Conservation (phyloP, 169 alveolate species). For the Cryptosporidium xiaoi region DNA sequence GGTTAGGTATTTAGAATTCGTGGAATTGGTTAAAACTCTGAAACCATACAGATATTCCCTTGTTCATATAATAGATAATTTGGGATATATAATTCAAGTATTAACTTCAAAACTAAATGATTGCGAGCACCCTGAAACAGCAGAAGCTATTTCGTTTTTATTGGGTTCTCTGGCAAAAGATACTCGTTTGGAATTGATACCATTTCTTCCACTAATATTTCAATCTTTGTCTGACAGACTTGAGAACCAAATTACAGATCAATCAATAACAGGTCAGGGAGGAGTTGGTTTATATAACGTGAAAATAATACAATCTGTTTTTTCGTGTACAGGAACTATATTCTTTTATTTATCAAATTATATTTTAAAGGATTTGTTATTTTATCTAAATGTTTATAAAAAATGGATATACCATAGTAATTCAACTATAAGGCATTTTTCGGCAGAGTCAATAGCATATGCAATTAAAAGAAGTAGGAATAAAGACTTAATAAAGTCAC, state of each 20-base stretch:
- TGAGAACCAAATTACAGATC: constrained; percentile 25
- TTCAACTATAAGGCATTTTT: constrained; percentile 9
- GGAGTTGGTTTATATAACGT: constrained; percentile 45
- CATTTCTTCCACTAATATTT: constrained; percentile 36
- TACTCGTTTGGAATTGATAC: constrained; percentile 52
- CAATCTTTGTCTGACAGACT: constrained; percentile 19
- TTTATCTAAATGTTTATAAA: constrained; percentile 12
- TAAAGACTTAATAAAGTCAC: constrained; percentile 7
- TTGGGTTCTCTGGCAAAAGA: constrained; percentile 50
- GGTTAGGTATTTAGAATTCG: constrained; percentile 47
- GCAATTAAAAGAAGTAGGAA: constrained; percentile 25
- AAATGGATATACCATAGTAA: constrained; percentile 42
- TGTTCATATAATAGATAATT: constrained; percentile 7
- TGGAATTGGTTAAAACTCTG: constrained; percentile 6
- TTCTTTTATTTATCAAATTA: constrained; percentile 58
- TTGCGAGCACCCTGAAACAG: constrained; percentile 66
- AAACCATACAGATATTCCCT: constrained; percentile 41
- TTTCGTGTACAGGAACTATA: constrained; percentile 57
- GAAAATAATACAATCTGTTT: constrained; percentile 25
- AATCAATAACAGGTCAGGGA: constrained; percentile 49
- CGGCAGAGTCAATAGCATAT: constrained; percentile 68
- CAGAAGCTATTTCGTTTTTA: constrained; percentile 55
- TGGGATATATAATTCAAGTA: constrained; percentile 5
- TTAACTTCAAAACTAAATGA: constrained; percentile 3
- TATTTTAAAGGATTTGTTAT: constrained; percentile 4